Conservation (phyloP, 768 basidiomycete species). For the Galerina marginata region DNA sequence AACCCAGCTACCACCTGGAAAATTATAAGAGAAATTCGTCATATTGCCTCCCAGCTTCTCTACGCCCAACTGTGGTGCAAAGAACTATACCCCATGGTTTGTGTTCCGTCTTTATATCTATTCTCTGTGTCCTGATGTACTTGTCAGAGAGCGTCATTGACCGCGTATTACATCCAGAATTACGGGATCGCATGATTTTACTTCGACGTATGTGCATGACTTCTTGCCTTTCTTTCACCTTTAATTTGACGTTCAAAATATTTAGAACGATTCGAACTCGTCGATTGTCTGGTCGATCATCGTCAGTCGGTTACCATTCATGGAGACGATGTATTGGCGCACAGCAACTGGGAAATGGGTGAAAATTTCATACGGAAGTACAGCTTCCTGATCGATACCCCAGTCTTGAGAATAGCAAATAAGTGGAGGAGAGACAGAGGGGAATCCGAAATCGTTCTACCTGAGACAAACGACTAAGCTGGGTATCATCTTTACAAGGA, state of each 20-base stretch:
- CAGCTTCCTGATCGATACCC: constrained; percentile 79
- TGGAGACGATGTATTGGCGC: constrained; percentile 90
- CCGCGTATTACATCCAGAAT: constrained; percentile 84
- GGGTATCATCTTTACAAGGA: constrained; percentile 2
- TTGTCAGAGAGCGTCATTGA: constrained; percentile 86
- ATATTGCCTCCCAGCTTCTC: constrained; percentile 87
- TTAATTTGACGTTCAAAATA: neutral
- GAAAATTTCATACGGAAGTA: constrained; percentile 86
- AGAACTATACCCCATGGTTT: constrained; percentile 86
- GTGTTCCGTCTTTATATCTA: constrained; percentile 21
- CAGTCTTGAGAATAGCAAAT: constrained; percentile 74
- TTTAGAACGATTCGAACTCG: constrained; percentile 77
- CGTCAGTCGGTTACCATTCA: constrained; percentile 74
- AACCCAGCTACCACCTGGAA: constrained; percentile 82
- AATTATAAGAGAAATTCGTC: constrained; percentile 86
- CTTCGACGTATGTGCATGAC: constrained; percentile 64
- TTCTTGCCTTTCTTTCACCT: neutral
- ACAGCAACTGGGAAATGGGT: constrained; percentile 88
- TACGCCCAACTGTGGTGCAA: constrained; percentile 89
- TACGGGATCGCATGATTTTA: constrained; percentile 91
- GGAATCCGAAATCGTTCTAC: constrained; percentile 61
- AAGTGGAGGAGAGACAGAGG: constrained; percentile 89
- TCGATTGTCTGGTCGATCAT: constrained; percentile 81
- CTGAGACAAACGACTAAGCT: constrained; percentile 22
- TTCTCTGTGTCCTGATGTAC: neutral